Evolutionary conservation across 139 green algal species (phyloP), one percentile per base, ranked within the genome.

Genomic region (Marvania coccoides): DNA sequence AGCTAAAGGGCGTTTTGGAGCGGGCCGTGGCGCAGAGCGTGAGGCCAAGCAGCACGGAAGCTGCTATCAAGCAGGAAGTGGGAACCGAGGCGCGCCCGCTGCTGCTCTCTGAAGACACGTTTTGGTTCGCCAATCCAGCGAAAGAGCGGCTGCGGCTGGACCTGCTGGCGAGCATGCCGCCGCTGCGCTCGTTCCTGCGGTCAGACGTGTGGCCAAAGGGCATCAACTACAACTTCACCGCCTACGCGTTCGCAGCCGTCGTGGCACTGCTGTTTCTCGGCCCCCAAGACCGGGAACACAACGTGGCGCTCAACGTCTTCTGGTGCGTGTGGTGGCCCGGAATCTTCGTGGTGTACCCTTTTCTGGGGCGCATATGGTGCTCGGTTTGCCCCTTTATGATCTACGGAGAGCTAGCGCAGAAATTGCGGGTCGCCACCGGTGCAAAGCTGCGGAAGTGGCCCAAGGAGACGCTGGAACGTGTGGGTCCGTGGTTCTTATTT

Each of bases 321-420:
- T 95, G 88, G 86, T 66, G 56, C 58, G 88, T 67, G 35, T 94
- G 87, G 87, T 94, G 87, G 86, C 83, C 87, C 5, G 53, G 76
- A 47, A 87, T 83, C 5, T 90, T 94, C 63, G 14, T 93, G 13
- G 66, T 78, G 1, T 95, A 85, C 66, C 83, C 82, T 8, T 83
- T 91, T 67, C 63, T 95, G 39, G 87, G 88, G n/a, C 65, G 86
- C 29, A 65, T 91, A 8, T 93, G 86, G 86, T 91, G 84, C 63
- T 67, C 56, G 26, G 76, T 95, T 29, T 95, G 88, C 67, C 88
- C 88, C 40, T 95, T 95, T 68, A 95, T 95, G 88, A 88, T 89
- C 29, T 66, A 53, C 36, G 59, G 59, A 13, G 59, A 66, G 24
- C 24, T 66, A 53, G 59, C 56, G 12, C 59, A 66, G 40, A 28